A percentile compares a stretch with the other conserved stretches of the same genome.
Conservation (phyloP, 116 monocot species). For the Zostera marina region DNA sequence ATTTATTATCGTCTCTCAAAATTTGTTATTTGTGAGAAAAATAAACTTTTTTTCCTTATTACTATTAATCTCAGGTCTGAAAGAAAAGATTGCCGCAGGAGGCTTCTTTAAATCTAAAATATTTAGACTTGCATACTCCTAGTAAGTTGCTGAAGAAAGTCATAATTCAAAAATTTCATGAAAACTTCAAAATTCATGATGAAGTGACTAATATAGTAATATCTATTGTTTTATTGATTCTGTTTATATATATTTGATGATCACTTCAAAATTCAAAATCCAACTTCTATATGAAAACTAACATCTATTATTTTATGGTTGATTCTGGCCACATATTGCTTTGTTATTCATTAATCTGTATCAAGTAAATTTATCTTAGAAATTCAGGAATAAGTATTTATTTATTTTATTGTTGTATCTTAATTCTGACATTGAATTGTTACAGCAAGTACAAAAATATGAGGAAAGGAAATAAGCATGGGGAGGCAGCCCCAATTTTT, state of each 20-base stretch:
- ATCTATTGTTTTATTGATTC: too few species aligned
- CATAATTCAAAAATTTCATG: background rate
- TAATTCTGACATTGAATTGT: background rate
- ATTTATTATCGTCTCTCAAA: background rate
- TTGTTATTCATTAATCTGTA: background rate
- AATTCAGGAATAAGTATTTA: too few species aligned
- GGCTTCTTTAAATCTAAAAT: constrained; percentile 58
- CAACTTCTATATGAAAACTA: too few species aligned
- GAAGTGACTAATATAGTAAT: too few species aligned
- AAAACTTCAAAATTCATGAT: too few species aligned
- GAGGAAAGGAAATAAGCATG: constrained; percentile 57
- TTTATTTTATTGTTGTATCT: background rate
- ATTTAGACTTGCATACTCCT: constrained; percentile 59
- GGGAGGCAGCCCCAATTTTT: constrained; percentile 45
- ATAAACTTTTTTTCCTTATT: background rate
- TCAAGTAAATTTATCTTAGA: background rate
- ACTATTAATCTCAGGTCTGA: constrained; percentile 37
- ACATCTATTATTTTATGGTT: background rate
- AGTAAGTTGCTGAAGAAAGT: constrained; percentile 30
- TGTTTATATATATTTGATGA: too few species aligned
- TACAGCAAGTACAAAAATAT: constrained; percentile 55
- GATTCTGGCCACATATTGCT: background rate
- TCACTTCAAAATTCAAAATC: too few species aligned
- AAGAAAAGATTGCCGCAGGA: constrained; percentile 61
- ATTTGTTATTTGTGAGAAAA: background rate